A percentile compares a stretch with the other conserved stretches of the same genome.
Evolutionary conservation across 805 yeast genomes (phyloP).

Genomic region (Trichomonascus vanleenenianus): DNA sequence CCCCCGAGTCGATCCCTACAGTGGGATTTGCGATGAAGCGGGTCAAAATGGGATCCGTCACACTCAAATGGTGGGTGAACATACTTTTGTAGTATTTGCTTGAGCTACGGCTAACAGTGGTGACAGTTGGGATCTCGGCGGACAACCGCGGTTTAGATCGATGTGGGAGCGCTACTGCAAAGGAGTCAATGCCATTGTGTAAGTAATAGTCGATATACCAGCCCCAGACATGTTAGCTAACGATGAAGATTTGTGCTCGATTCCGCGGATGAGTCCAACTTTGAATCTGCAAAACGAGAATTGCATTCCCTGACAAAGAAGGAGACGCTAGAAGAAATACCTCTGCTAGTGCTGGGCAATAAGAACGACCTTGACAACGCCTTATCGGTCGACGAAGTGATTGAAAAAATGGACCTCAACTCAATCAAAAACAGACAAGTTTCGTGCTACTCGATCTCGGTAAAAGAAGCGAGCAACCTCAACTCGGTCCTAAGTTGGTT

Average conservation of each 20-base stretch:
- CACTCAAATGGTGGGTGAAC: constrained; percentile 28
- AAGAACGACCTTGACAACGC: constrained; percentile 30
- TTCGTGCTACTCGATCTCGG: constrained; percentile 31
- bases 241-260: constrained; percentile 27
- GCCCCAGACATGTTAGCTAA: neutral
- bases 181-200: constrained; percentile 30
- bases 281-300: constrained; percentile 27
- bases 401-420: constrained; percentile 25
- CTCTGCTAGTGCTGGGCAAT: constrained; percentile 30
- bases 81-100: too few relatives aligned
- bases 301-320: constrained; percentile 25
- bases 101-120: too few relatives aligned
- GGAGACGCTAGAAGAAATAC: constrained; percentile 28
- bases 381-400: constrained; percentile 26
- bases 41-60: constrained; percentile 28
- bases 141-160: constrained; percentile 32
- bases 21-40: constrained; percentile 33
- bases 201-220: constrained; percentile 12
- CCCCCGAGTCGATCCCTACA: constrained; percentile 32
- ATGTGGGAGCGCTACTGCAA: constrained; percentile 35
- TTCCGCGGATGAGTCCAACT: constrained; percentile 27
- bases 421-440: constrained; percentile 27
- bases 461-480: constrained; percentile 28
- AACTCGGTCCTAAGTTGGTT: constrained; percentile 31
- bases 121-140: constrained; percentile 33